Conservation (phyloP, 1,284 basidiomycete species). For the Clitocybe nebularis region DNA sequence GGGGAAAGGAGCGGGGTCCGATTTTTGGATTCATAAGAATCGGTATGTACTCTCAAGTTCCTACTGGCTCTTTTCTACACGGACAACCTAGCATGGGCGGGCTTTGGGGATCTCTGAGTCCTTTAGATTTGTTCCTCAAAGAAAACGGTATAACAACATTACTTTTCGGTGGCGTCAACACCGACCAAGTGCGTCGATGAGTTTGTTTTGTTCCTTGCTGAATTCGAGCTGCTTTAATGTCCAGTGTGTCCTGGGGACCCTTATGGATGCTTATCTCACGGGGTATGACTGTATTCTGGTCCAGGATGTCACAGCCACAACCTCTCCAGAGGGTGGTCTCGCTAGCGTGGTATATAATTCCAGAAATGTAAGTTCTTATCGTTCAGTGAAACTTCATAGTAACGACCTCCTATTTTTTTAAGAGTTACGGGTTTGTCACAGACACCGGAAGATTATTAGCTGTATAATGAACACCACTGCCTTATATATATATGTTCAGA, state of each 20-base stretch:
- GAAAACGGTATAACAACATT: constrained; percentile 61
- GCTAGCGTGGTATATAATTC: constrained; percentile 59
- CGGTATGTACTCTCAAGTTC: constrained; percentile 33
- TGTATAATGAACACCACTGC: not conserved
- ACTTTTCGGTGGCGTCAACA: constrained; percentile 63
- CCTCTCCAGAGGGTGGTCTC: constrained; percentile 54
- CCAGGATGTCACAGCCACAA: constrained; percentile 56
- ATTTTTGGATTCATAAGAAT: constrained; percentile 73
- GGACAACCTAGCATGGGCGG: constrained; percentile 54
- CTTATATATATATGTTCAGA: too few relatives aligned
- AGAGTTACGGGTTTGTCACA: constrained; percentile 62
- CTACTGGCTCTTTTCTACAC: not conserved
- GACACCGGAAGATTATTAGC: constrained; percentile 36
- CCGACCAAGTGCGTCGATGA: constrained; percentile 53
- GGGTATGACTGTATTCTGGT: constrained; percentile 62
- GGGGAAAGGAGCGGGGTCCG: constrained; percentile 50
- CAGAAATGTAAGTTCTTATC: constrained; percentile 39
- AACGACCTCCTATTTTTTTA: constrained; percentile 5
- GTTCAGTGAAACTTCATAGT: not conserved
- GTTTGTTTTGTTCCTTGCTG: not conserved
- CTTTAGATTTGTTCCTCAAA: constrained; percentile 56
- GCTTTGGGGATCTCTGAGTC: constrained; percentile 58
- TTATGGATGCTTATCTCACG: constrained; percentile 59
- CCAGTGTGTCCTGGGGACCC: constrained; percentile 63
- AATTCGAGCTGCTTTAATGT: constrained; percentile 2